Evolutionary conservation across 1,139 yeast species (phyloP).

Genomic region (Saccharomyces pastorianus): DNA sequence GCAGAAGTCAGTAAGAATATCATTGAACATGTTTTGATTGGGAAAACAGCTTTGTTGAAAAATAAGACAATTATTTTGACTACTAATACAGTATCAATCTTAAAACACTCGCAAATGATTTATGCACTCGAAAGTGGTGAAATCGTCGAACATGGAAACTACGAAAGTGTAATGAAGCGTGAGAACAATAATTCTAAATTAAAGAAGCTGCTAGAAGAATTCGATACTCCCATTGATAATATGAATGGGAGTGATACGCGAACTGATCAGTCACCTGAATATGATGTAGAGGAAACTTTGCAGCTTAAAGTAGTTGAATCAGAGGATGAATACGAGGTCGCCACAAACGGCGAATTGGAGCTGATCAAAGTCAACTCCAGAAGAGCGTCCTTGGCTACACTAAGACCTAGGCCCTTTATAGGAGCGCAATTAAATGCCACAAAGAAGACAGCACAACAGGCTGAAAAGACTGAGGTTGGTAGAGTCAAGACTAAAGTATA

Average conservation of each 20-base stretch:
- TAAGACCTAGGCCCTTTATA: slow-evolving; percentile 30
- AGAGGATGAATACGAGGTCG: slow-evolving; percentile 7
- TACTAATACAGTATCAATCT: slow-evolving; percentile 70
- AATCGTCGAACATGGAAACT: slow-evolving; percentile 52
- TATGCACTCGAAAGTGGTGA: slow-evolving; percentile 53
- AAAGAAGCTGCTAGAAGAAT: slow-evolving; percentile 45
- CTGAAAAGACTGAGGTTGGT: slow-evolving; percentile 49
- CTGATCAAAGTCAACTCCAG: slow-evolving; percentile 34
- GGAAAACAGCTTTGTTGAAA: slow-evolving; percentile 50
- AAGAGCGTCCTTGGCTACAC: slow-evolving; percentile 55
- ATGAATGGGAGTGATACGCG: not conserved
- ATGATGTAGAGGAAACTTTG: not conserved
- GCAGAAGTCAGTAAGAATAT: slow-evolving; percentile 74
- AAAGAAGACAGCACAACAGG: slow-evolving; percentile 34
- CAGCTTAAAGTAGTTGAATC: slow-evolving; percentile 3
- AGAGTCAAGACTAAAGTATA: slow-evolving; percentile 59
- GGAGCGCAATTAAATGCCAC: slow-evolving; percentile 20
- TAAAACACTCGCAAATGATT: slow-evolving; percentile 57
- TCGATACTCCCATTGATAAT: slow-evolving; percentile 34
- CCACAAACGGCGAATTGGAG: slow-evolving; percentile 10
- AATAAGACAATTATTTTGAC: slow-evolving; percentile 71
- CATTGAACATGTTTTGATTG: slow-evolving; percentile 51
- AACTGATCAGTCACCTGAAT: not conserved
- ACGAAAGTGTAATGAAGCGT: slow-evolving; percentile 40
- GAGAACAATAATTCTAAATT: slow-evolving; percentile 36